Base-by-base conservation (phyloP, 768 basidiomycete species). In the Suillus occidentalis region DNA sequence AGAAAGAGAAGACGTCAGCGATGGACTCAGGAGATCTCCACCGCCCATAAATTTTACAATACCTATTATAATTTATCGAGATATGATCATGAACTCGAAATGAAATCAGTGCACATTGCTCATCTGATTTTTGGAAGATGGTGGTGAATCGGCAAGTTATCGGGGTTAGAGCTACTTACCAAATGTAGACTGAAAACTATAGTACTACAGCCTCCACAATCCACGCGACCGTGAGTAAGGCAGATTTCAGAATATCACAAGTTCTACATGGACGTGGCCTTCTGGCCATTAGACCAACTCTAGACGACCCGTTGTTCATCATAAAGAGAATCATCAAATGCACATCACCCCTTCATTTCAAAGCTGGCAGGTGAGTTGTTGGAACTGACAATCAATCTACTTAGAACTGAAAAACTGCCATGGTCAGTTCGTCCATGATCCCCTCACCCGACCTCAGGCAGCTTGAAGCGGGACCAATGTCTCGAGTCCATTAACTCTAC, bases 111-210 rank as follows among this genome's bases (percentile, higher is more conserved):
- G n/a, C n/a, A n/a, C n/a, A n/a, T 68, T 74, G 70, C 68, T 65
- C 72, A 73, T 71, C 64, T 50, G 34, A 22, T 68, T 70, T 9
- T 65, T 67, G 66, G 66, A 58, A 62, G 57, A 67, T 62, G 64
- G 66, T 63, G 66, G 56, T 60, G n/a, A 37, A 28, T 28, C 28
- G 28, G 3, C 28, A 28, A 28, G 28, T 28, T 28, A 28, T 1
- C 72, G 76, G 76, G 68, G 75, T 72, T 75, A 76, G 74, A 69
- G 67, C 71, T 76, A 82, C 85, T 79, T 71, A 95, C 95, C 78
- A 99, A 84, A 84, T 98, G 98, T 40, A 98, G 87, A 77, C 79
- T 97, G 94, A 78, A 96, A 96, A 76, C 90, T 95, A 79, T 97
- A 98, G 75, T 90, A 85, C n/a, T n/a, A n/a, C 56, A 99, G 79